Evolutionary conservation across 2,329 filamentous ascomycete genomes (phyloP).

Genomic region (Aureobasidium melanogenum): DNA sequence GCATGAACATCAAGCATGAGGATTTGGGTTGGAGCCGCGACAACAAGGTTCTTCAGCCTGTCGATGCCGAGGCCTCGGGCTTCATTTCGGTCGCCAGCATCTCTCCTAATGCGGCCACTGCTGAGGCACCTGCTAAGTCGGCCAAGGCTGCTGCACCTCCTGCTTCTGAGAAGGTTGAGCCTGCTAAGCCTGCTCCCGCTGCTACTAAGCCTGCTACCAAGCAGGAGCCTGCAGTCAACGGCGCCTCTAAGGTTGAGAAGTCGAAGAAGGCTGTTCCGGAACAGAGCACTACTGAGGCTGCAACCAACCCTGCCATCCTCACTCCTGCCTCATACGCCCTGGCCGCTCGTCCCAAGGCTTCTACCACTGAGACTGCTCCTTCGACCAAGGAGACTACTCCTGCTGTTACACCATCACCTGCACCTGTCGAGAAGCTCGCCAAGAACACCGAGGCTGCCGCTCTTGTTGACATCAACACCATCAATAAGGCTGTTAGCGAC

Average conservation of each 20-base stretch:
- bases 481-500: slow-evolving; percentile 12
- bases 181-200: slow-evolving; percentile 16
- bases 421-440: neutral
- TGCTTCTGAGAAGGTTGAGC: slow-evolving; percentile 19
- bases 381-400: neutral
- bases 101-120: slow-evolving; percentile 22
- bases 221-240: slow-evolving; percentile 16
- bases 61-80: slow-evolving; percentile 67
- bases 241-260: slow-evolving; percentile 15
- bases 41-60: slow-evolving; percentile 72
- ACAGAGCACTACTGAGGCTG: neutral
- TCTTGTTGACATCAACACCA: slow-evolving; percentile 14
- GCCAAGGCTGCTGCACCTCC: slow-evolving; percentile 24
- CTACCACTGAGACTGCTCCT: neutral
- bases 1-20: slow-evolving; percentile 72
- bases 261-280: slow-evolving; percentile 12
- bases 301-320: slow-evolving; percentile 24
- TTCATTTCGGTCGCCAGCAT: slow-evolving; percentile 62
- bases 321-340: slow-evolving; percentile 34
- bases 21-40: slow-evolving; percentile 89
- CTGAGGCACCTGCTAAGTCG: slow-evolving; percentile 14
- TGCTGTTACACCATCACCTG: neutral
- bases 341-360: slow-evolving; percentile 23
- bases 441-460: slow-evolving; percentile 14
- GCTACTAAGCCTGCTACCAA: slow-evolving; percentile 17